Evolutionary conservation across 2,329 filamentous ascomycete species (phyloP), one percentile per base, ranked within the genome.

Genomic region (Calonectria henricotiae): DNA sequence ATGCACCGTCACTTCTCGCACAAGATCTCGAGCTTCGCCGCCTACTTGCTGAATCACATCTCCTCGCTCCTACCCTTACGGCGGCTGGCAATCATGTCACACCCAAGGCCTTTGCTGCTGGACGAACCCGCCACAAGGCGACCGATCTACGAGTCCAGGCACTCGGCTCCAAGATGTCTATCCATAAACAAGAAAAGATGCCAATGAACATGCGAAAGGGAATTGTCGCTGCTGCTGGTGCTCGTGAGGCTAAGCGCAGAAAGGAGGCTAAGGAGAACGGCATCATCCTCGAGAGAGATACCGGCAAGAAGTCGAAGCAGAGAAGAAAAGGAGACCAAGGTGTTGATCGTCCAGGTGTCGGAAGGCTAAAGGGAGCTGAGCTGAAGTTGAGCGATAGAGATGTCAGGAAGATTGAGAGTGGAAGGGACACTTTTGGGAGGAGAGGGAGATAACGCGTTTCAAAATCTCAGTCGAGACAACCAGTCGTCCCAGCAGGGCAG

Each of bases 21-120:
- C 95, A 98, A 82, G 96, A 98, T 81, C 90, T 98, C 65, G 95
- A 94, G 44, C 90, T 99, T 15, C 96, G 98, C 81, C 92, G 95
- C 55, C 90, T 99, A 46, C 90, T 99, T 68, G 89, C 92, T 75
- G 96, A 99, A 86, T 98, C 95, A 0, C 95, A 98, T 83, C 91
- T 98, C 71, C 90, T 98, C 68, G 72, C 78, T 13, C 78, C 81
- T 4, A 86, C 88, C 51, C 86, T 88, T 20, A 78, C 88, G 25
- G 78, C 82, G 67, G 80, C 82, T 62, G 74, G 80, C 49, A 79
- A 83, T 17, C 77, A 84, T 51, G 80, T 83, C 46, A 78, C 79
- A 51, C 80, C 81, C 62, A 85, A 80, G 65, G 81, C 82, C 70
- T 89, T 88, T 72, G 79, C 85, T 35, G 84, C 85, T 3, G 95